Evolutionary conservation across 305 asterid genomes (phyloP), one percentile per base, ranked within the genome.

Genomic region (Fraxinus dipetala): DNA sequence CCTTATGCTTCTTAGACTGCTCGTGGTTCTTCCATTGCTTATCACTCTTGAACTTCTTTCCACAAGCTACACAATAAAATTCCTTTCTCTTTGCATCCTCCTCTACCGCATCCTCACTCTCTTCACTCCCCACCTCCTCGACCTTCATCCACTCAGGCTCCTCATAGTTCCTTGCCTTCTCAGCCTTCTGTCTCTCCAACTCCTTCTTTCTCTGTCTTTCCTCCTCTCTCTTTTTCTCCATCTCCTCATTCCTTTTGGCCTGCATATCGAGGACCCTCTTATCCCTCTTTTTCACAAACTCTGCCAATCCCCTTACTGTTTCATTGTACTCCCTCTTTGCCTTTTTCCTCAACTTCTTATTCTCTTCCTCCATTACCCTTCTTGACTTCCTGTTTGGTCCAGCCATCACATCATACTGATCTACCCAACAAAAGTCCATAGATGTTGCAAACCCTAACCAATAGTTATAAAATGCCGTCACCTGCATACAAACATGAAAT

Each of bases 11-110:
- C 87, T 92, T 96, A 11, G 97, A 94, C 89, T 92, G 98, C 87
- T 96, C 98, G 5, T 96, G 99, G 89, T 96, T 96, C 88, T 90
- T 92, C 99, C 98, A 96, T 85, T 96, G 99, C 85, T 93, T 96
- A 78, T 96, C 98, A 74, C 95, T 94, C 94, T 89, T 96, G 85
- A 96, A 96, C 89, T 91, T 96, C 92, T 94, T 93, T 84, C 98
- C 89, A 38, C 99, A 96, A 31, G 89, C 97, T 38, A 96, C 93
- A 83, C 99, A 96, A 80, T 94, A 96, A n/a, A 93, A 88, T 85
- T 96, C 98, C 0, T 86, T 85, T 84, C 75, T 89, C 87, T 86
- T 89, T 69, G 24, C 78, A 35, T 82, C 84, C 82, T 93, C 97
- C 82, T 87, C 92, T 80, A 75, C 69, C 30, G 48, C 87, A 56